Percentiles rank a stretch among this genome's conserved stretches.
Conservation (phyloP, 2,329 filamentous ascomycete genomes). For the Fusarium chuoi region DNA sequence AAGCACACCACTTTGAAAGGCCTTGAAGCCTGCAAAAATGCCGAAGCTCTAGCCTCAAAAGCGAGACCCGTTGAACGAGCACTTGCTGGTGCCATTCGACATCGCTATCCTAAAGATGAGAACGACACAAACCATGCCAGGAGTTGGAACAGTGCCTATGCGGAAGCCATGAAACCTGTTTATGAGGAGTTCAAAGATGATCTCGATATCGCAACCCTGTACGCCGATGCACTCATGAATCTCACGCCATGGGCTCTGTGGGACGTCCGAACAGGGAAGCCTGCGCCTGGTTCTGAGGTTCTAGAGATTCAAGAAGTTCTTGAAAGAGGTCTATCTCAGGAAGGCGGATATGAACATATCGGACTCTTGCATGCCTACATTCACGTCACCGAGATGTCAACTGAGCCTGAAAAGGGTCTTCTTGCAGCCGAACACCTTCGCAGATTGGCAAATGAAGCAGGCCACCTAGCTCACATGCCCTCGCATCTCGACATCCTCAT, state of each 20-base stretch:
- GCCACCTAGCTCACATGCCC: constrained; percentile 78
- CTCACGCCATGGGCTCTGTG: constrained; percentile 56
- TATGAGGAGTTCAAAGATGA: constrained; percentile 50
- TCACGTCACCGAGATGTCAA: constrained; percentile 81
- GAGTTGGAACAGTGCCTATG: constrained; percentile 46
- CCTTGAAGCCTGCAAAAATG: constrained; percentile 24
- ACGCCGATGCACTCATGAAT: constrained; percentile 55
- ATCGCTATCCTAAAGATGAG: constrained; percentile 66
- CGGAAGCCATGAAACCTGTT: constrained; percentile 48
- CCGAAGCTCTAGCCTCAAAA: constrained; percentile 14
- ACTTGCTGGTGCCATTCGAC: constrained; percentile 70
- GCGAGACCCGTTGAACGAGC: constrained; percentile 62
- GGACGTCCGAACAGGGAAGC: constrained; percentile 49
- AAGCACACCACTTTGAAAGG: constrained; percentile 31
- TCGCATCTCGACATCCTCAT: constrained; percentile 77
- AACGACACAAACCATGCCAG: constrained; percentile 54
- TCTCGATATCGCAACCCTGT: constrained; percentile 45
- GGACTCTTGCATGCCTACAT: constrained; percentile 81
- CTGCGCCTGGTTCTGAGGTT: constrained; percentile 46
- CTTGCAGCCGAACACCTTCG: constrained; percentile 69
- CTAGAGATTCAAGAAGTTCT: constrained; percentile 49
- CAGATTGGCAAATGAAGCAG: constrained; percentile 72
- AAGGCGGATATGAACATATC: constrained; percentile 64
- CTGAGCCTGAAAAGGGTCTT: constrained; percentile 67
- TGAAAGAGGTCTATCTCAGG: constrained; percentile 59